These are phyloP conservation scores for Talaromyces wortmannii DNA, from an alignment of 495 filamentous ascomycete species.

Conservation along the genomic window DNA sequence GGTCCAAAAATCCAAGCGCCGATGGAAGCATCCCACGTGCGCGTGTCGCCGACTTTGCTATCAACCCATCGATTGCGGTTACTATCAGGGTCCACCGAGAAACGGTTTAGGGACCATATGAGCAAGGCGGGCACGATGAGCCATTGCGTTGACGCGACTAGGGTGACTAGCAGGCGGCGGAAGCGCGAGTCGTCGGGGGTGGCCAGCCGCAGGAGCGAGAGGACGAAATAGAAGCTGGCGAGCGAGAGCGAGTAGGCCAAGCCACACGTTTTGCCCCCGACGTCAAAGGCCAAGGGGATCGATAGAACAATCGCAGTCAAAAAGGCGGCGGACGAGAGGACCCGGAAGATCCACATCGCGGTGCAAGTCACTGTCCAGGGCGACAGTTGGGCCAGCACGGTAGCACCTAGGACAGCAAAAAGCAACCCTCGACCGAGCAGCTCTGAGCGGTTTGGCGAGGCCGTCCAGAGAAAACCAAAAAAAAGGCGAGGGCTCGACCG, in stretches of 20 bases:
- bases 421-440: no score
- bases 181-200: constrained; percentile 76
- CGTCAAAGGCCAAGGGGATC: constrained; percentile 93
- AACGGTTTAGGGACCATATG: constrained; percentile 91
- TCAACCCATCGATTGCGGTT: constrained; percentile 68
- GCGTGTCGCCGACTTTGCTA: constrained; percentile 54
- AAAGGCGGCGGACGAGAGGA: constrained; percentile 69
- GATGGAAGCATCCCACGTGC: constrained; percentile 63
- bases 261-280: constrained; percentile 89
- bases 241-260: constrained; percentile 86
- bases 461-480: no score
- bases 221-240: constrained; percentile 81
- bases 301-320: constrained; percentile 84
- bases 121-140: constrained; percentile 72
- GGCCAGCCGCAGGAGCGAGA: constrained; percentile 70
- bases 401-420: background rate
- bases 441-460: no score
- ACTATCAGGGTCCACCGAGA: constrained; percentile 71
- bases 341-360: constrained; percentile 65
- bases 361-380: constrained; percentile 1
- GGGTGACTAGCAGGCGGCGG: constrained; percentile 55
- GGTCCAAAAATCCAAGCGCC: constrained; percentile 80
- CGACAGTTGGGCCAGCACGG: background rate
- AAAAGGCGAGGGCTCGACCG: no score
- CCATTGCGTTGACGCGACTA: constrained; percentile 74